These are phyloP conservation scores for Melampsora larici-populina DNA, from an alignment of 1,284 basidiomycete species.

Conservation along the genomic window DNA sequence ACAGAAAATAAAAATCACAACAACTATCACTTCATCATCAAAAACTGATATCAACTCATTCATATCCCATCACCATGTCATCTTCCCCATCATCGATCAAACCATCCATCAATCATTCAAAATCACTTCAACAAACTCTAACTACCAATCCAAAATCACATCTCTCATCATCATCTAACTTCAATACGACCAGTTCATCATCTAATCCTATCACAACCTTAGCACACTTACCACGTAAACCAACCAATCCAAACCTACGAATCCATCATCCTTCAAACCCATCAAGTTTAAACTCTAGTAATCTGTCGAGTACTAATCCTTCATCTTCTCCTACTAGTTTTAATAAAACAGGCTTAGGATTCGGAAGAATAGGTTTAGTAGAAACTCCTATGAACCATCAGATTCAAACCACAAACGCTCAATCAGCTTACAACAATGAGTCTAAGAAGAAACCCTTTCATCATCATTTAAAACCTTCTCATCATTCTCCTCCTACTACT, in stretches of 20 bases:
- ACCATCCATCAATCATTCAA: too few species aligned
- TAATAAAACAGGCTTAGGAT: conserved; percentile 6
- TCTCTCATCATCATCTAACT: too few species aligned
- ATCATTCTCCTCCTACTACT: background rate
- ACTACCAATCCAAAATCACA: too few species aligned
- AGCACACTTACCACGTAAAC: conserved; percentile 7
- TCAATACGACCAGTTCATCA: background rate
- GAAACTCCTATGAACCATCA: background rate
- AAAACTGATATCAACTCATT: too few species aligned
- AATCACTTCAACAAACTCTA: too few species aligned
- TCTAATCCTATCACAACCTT: background rate
- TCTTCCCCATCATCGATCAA: too few species aligned
- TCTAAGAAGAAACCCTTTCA: background rate
- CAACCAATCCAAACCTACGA: background rate
- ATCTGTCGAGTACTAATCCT: background rate
- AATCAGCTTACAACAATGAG: background rate
- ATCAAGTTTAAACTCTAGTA: background rate
- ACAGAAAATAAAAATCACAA: too few species aligned
- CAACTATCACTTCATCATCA: too few species aligned
- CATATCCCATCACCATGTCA: too few species aligned
- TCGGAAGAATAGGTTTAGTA: conserved; percentile 18
- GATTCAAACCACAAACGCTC: background rate
- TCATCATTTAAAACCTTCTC: background rate
- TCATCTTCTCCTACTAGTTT: conserved; percentile 1
- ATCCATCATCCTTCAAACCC: background rate